These are phyloP conservation scores for Bipolaris victoriae DNA, from an alignment of 2,329 filamentous ascomycete species.

Conservation along the genomic window DNA sequence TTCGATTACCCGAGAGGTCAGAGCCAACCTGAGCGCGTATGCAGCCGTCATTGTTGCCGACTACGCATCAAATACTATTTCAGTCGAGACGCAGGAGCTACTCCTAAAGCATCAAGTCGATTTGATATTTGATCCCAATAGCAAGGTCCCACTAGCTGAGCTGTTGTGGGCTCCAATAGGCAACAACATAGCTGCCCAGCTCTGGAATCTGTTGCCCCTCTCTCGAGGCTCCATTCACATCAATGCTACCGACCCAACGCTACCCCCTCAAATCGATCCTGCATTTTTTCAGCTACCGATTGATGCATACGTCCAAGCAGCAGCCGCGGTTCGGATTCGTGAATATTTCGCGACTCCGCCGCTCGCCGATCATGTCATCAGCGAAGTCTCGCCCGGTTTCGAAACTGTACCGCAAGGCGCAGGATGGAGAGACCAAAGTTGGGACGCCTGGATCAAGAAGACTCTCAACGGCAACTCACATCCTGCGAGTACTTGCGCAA, in stretches of 20 bases:
- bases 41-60: constrained; percentile 33
- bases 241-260: constrained; percentile 36
- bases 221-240: constrained; percentile 47
- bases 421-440: constrained; percentile 22
- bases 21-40: constrained; percentile 37
- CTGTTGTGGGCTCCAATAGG: constrained; percentile 50
- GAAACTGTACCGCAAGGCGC: constrained; percentile 29
- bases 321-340: constrained; percentile 41
- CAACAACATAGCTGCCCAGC: constrained; percentile 45
- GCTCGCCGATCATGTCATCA: constrained; percentile 26
- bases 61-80: constrained; percentile 24
- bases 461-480: constrained; percentile 39
- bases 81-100: constrained; percentile 45
- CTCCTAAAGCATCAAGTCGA: constrained; percentile 56
- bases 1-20: constrained; percentile 29
- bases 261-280: constrained; percentile 50
- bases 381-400: constrained; percentile 31
- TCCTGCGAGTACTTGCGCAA: constrained; percentile 43
- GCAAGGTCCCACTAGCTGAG: constrained; percentile 56
- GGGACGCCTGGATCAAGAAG: constrained; percentile 32
- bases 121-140: constrained; percentile 52
- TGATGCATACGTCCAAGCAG: constrained; percentile 46
- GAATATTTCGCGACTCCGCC: constrained; percentile 38
- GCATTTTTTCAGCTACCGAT: constrained; percentile 52
- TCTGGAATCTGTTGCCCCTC: constrained; percentile 49